Base-by-base conservation (phyloP, 768 basidiomycete species). In the Xerocomus spinulosus region DNA sequence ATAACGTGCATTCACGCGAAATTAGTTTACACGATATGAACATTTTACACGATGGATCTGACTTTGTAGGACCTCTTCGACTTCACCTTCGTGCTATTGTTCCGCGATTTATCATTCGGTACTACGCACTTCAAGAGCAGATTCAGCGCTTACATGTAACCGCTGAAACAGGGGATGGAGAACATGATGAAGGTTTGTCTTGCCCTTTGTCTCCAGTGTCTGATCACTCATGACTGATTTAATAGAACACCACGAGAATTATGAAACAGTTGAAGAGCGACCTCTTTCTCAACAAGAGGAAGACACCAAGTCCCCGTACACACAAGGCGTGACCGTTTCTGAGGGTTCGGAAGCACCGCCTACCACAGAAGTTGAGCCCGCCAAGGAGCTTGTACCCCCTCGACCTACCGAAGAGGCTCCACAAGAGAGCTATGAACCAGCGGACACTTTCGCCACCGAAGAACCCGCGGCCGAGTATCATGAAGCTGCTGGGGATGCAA, bases 21-120 rank as follows among this genome's bases (percentile, higher is more conserved):
- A 70, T 84, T 44, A 81, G 81, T 46, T 69, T 88, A 39, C 85
- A 87, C 60, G 85, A 88, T 59, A 70, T 88, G 38, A 82, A 83
- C 61, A 70, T 80, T 36, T 64, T 87, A 25, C 84, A 87, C 59
- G 84, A 86, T 57, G 81, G 76, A 49, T 76, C 79, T 58, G 76
- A 77, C 52, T 63, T 83, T 48, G 52, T 68, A 55, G 86, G 86
- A 25, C 82, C 82, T 6, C 73, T 88, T 42, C 81, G 82, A 34
- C 69, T 87, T 36, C 73, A 71, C 43, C 64, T 87, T 37, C 75
- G 71, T 41, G 57, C 71, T 9, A 55, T 64, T 25, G 52, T 64
- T 1, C 81, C 85, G 28, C 76, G 86, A 40, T 87, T 88, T 53
- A 83, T 85, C 34, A 65, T 74, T 24, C 82, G 82, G 39, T 88